phyloP scores from a whole-genome alignment of 2,329 filamentous ascomycete species.

The Colletotrichum sp. region DNA sequence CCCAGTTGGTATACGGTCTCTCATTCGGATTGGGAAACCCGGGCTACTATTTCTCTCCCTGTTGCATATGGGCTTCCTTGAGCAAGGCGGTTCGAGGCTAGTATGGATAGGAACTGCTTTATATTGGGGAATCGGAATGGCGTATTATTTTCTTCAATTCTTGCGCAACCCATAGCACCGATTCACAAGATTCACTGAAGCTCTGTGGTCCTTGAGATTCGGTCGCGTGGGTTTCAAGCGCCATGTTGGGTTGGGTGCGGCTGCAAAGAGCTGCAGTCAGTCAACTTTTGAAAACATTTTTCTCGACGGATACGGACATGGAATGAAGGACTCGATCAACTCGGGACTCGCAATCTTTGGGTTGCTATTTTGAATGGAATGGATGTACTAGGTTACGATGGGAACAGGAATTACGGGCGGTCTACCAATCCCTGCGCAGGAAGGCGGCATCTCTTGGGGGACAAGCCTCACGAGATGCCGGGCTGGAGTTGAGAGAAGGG shows the following conservation, averaged over 20 bases:
- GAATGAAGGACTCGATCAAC: not conserved
- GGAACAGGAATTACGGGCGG: not conserved
- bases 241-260: not conserved
- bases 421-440: constrained; percentile 1
- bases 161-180: not conserved
- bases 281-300: not conserved
- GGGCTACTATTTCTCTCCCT: not conserved
- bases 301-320: not conserved
- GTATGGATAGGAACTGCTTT: not conserved
- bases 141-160: not conserved
- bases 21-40: not conserved
- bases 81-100: not conserved
- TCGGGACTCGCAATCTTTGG: not conserved
- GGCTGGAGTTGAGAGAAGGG: not conserved
- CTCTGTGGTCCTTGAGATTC: not conserved
- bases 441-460: not conserved
- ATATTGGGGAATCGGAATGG: not conserved
- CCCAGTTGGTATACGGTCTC: not conserved
- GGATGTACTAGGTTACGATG: not conserved
- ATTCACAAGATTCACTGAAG: not conserved
- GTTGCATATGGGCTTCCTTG: not conserved
- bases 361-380: not conserved
- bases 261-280: not conserved
- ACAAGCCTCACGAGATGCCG: not conserved
- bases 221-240: not conserved